phyloP scores from a whole-genome alignment of 441 rosid genomes.

The Macaranga tanarius region DNA sequence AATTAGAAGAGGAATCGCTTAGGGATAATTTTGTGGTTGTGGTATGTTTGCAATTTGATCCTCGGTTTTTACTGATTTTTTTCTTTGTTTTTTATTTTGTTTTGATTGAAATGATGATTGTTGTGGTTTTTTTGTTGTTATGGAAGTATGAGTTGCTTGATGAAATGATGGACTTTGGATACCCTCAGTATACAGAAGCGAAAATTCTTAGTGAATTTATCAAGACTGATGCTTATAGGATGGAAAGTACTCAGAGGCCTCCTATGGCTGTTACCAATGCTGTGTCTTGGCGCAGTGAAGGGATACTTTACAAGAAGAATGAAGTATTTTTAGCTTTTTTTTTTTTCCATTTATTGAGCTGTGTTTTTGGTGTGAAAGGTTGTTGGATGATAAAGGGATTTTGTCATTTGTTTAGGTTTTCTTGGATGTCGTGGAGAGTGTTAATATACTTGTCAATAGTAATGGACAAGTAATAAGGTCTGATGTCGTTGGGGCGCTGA shows the following conservation, averaged over 20 bases:
- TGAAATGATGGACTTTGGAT: constrained; percentile 99
- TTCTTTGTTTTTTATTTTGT: background rate
- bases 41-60: constrained; percentile 47
- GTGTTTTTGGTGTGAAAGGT: constrained; percentile 16
- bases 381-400: constrained; percentile 20
- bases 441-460: constrained; percentile 94
- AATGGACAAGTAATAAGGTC: constrained; percentile 95
- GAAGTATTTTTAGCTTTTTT: constrained; percentile 52
- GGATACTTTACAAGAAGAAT: constrained; percentile 87
- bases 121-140: background rate
- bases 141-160: constrained; percentile 95
- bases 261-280: constrained; percentile 99
- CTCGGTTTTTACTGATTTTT: background rate
- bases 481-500: constrained; percentile 95
- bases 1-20: constrained; percentile 93
- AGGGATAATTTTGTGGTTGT: constrained; percentile 98
- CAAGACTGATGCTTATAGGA: constrained; percentile 98
- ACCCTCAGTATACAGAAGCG: constrained; percentile 96
- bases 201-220: constrained; percentile 92
- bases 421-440: constrained; percentile 95
- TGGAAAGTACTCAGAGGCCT: constrained; percentile 95
- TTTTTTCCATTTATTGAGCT: constrained; percentile 4
- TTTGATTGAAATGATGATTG: constrained; percentile 8
- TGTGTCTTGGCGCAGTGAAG: constrained; percentile 99
- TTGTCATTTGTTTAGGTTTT: constrained; percentile 62